phyloP scores from a whole-genome alignment of 2,329 filamentous ascomycete genomes.

The Aaosphaeria pasadenensis region DNA sequence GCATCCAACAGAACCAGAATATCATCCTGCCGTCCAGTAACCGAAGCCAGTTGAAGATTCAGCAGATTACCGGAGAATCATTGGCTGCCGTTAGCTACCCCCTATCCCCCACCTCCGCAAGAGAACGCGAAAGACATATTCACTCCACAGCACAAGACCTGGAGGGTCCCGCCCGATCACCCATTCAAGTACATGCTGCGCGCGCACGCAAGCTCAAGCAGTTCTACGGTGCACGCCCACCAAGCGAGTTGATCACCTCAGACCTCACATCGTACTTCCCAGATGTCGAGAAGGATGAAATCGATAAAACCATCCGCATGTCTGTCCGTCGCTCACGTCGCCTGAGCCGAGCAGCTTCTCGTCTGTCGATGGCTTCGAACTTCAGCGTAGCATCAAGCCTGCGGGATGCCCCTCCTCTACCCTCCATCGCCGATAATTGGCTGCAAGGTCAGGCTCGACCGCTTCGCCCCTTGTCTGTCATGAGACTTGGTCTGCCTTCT shows the following conservation, averaged over 20 bases:
- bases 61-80: slow-evolving; percentile 83
- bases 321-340: slow-evolving; percentile 88
- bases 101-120: slow-evolving; percentile 71
- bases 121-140: slow-evolving; percentile 66
- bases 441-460: slow-evolving; percentile 55
- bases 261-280: slow-evolving; percentile 97
- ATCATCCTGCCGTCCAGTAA: slow-evolving; percentile 62
- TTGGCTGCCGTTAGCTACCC: slow-evolving; percentile 85
- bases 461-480: slow-evolving; percentile 59
- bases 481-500: slow-evolving; percentile 54
- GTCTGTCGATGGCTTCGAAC: slow-evolving; percentile 90
- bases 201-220: slow-evolving; percentile 61
- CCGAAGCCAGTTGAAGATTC: slow-evolving; percentile 80
- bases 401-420: slow-evolving; percentile 89
- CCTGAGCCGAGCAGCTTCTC: slow-evolving; percentile 87
- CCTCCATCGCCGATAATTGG: slow-evolving; percentile 94
- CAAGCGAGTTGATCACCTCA: slow-evolving; percentile 95
- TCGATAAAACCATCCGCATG: slow-evolving; percentile 90
- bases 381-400: slow-evolving; percentile 89
- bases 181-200: slow-evolving; percentile 31
- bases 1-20: slow-evolving; percentile 65
- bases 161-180: slow-evolving; percentile 33
- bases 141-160: slow-evolving; percentile 50
- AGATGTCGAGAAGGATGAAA: slow-evolving; percentile 88
- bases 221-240: slow-evolving; percentile 89